A percentile compares a stretch with the other conserved stretches of the same genome.
Conservation (phyloP, 768 basidiomycete species). For the Chalciporus chontae region DNA sequence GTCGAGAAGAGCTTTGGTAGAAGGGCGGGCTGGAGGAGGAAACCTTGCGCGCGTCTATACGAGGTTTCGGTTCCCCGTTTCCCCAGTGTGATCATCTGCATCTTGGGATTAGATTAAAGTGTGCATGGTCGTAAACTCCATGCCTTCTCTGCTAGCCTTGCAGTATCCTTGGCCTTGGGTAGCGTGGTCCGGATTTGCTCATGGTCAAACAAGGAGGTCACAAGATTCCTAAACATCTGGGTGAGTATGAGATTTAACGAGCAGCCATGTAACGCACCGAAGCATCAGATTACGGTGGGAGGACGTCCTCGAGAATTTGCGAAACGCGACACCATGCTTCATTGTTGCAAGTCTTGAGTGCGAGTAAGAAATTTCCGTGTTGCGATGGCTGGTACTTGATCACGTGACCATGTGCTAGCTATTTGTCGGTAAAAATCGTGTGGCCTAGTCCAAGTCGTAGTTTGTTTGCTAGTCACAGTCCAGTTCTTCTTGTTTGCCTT, state of each 20-base stretch:
- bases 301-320: conserved; percentile 88
- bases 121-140: background rate
- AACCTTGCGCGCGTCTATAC: conserved; percentile 69
- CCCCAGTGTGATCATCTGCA: conserved; percentile 85
- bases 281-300: conserved; percentile 93
- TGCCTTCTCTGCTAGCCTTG: conserved; percentile 91
- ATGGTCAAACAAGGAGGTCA: conserved; percentile 91
- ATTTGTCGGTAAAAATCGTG: conserved; percentile 27
- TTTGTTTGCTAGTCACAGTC: no score
- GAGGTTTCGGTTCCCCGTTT: conserved; percentile 76
- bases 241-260: conserved; percentile 4
- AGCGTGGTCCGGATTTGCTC: conserved; percentile 95
- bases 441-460: no score
- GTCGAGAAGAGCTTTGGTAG: conserved; percentile 82
- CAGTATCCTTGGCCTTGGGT: conserved; percentile 90
- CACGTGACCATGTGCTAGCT: conserved; percentile 5
- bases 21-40: conserved; percentile 68
- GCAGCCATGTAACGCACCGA: conserved; percentile 46
- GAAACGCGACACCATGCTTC: conserved; percentile 93
- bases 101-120: conserved; percentile 4
- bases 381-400: background rate
- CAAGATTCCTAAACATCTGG: conserved; percentile 65
- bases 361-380: background rate
- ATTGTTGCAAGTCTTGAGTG: conserved; percentile 37
- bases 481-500: background rate